Evolutionary conservation across 129 eudicot species (phyloP).

Genomic region (Calendula officinalis): DNA sequence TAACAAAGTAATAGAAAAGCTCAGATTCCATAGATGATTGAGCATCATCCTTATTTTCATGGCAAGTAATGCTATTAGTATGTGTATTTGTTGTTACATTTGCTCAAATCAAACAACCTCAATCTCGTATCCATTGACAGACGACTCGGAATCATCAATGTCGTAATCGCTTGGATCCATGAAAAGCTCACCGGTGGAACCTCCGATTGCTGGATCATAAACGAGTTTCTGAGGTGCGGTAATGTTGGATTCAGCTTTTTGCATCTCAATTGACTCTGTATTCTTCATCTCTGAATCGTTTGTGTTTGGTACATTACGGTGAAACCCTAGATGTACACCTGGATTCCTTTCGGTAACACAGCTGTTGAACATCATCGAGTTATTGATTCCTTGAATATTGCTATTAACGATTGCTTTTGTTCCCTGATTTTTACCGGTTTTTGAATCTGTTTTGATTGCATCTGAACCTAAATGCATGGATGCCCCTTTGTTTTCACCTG

Average conservation of each 20-base stretch:
- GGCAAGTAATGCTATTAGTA: background rate
- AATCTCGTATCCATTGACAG: slow-evolving; percentile 34
- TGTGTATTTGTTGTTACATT: background rate
- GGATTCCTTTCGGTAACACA: slow-evolving; percentile 56
- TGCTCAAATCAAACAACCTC: slow-evolving; percentile 39
- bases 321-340: slow-evolving; percentile 56
- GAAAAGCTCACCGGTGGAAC: slow-evolving; percentile 51
- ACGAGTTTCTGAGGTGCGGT: slow-evolving; percentile 47
- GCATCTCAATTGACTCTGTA: slow-evolving; percentile 25
- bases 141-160: slow-evolving; percentile 45
- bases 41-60: slow-evolving; percentile 27
- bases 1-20: background rate
- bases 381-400: slow-evolving; percentile 71
- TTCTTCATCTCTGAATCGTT: slow-evolving; percentile 19
- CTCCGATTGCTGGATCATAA: slow-evolving; percentile 46
- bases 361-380: slow-evolving; percentile 64
- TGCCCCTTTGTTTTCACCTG: slow-evolving; percentile 84
- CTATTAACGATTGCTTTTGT: slow-evolving; percentile 50
- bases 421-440: slow-evolving; percentile 33
- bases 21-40: slow-evolving; percentile 10
- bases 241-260: slow-evolving; percentile 40
- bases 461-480: slow-evolving; percentile 56
- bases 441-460: slow-evolving; percentile 25
- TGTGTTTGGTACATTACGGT: slow-evolving; percentile 22
- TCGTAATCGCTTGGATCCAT: slow-evolving; percentile 50